Conservation (phyloP, 1,284 basidiomycete species). For the Chondrostereum purpureum region DNA sequence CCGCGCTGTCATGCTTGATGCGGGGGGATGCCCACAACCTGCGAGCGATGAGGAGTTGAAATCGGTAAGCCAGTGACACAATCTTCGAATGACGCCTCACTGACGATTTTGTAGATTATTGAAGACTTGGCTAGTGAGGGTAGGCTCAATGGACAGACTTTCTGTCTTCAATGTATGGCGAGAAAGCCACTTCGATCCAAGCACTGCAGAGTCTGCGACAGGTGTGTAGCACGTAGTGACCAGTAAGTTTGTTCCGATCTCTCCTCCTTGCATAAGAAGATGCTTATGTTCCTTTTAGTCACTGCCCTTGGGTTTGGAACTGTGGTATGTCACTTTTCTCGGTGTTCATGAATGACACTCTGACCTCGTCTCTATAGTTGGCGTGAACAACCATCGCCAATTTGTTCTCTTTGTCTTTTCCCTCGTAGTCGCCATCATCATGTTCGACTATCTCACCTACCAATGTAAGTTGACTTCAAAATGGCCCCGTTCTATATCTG, state of each 20-base stretch:
- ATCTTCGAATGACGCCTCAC: not conserved
- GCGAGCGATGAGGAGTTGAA: constrained; percentile 77
- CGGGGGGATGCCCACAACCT: constrained; percentile 83
- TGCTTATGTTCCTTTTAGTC: constrained; percentile 38
- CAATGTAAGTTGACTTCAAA: constrained; percentile 55
- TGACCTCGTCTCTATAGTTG: constrained; percentile 47
- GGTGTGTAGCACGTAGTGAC: constrained; percentile 85
- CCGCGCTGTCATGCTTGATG: constrained; percentile 81
- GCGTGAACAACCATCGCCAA: constrained; percentile 91
- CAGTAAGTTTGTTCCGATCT: constrained; percentile 83
- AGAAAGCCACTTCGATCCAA: constrained; percentile 91
- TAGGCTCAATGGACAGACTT: constrained; percentile 88
- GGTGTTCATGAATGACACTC: constrained; percentile 3
- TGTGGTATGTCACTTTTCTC: constrained; percentile 60
- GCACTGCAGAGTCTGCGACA: constrained; percentile 90
- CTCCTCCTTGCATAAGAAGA: not conserved
- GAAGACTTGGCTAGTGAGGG: constrained; percentile 87
- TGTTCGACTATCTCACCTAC: constrained; percentile 80
- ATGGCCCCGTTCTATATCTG: constrained; percentile 3
- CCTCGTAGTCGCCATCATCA: constrained; percentile 74
- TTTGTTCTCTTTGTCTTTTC: constrained; percentile 87
- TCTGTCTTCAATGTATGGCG: constrained; percentile 93
- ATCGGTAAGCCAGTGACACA: constrained; percentile 45
- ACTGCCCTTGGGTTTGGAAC: constrained; percentile 99
- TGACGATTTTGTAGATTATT: constrained; percentile 54